Evolutionary conservation across 2,329 filamentous ascomycete species (phyloP).

Genomic region (Aspergillus vadensis): DNA sequence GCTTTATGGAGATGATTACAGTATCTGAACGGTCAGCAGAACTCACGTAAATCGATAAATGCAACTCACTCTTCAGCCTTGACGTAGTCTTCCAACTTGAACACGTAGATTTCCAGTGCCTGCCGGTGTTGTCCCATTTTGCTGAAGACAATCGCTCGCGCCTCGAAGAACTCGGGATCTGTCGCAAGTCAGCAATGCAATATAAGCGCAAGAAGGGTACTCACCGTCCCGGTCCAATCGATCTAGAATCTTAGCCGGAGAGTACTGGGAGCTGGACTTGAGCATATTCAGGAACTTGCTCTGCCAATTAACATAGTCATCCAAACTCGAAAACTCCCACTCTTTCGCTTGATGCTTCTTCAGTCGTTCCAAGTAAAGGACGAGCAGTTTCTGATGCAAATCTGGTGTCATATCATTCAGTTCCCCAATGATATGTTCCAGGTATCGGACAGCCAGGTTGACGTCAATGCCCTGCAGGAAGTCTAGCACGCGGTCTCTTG

Average conservation of each 20-base stretch:
- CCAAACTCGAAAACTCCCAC: constrained; percentile 40
- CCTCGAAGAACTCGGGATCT: constrained; percentile 87
- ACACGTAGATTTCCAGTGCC: constrained; percentile 96
- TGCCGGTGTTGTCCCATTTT: constrained; percentile 96
- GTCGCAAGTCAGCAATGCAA: constrained; percentile 12
- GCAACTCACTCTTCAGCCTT: constrained; percentile 86
- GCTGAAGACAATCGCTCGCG: constrained; percentile 84
- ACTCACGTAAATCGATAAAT: background rate
- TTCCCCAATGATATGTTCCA: constrained; percentile 89
- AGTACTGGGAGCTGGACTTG: constrained; percentile 75
- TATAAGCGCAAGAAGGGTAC: constrained; percentile 29
- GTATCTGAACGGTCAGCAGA: constrained; percentile 59
- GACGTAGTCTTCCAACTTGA: constrained; percentile 80
- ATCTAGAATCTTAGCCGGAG: constrained; percentile 72
- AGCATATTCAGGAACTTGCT: constrained; percentile 73
- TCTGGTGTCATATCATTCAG: constrained; percentile 81
- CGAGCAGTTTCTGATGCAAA: constrained; percentile 81
- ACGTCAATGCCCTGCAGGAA: constrained; percentile 73
- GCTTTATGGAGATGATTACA: constrained; percentile 81
- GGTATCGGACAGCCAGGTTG: constrained; percentile 74
- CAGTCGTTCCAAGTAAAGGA: constrained; percentile 65
- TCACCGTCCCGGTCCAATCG: constrained; percentile 78
- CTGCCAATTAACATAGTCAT: constrained; percentile 61
- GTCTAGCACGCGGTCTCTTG: constrained; percentile 71
- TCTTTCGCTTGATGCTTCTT: constrained; percentile 42